phyloP scores from a whole-genome alignment of 2,329 filamentous ascomycete genomes.

The Curvularia sp. region DNA sequence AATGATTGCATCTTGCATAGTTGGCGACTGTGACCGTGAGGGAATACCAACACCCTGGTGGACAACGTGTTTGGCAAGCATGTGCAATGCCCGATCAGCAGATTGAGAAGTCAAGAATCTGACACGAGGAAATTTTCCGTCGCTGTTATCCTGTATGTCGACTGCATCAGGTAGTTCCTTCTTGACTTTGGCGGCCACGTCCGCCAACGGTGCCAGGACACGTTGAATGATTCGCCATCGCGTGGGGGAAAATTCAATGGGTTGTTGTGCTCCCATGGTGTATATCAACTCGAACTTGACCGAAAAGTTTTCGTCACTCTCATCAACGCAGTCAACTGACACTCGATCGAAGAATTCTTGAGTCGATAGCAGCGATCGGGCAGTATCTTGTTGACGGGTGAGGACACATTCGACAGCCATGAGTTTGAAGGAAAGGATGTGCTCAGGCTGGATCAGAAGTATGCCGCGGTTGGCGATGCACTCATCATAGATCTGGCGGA shows the following conservation, averaged over 20 bases:
- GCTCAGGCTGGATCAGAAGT: conserved; percentile 68
- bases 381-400: conserved; percentile 37
- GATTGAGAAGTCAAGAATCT: conserved; percentile 58
- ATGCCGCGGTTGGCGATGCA: conserved; percentile 63
- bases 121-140: conserved; percentile 57
- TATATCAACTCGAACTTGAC: conserved; percentile 69
- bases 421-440: conserved; percentile 69
- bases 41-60: conserved; percentile 57
- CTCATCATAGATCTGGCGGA: conserved; percentile 53
- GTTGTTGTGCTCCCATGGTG: conserved; percentile 62
- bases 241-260: conserved; percentile 61
- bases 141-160: conserved; percentile 50
- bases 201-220: conserved; percentile 57
- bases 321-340: conserved; percentile 67
- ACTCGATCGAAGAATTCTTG: conserved; percentile 57
- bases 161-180: conserved; percentile 50
- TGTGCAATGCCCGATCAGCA: conserved; percentile 29
- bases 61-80: conserved; percentile 52
- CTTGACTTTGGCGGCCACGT: conserved; percentile 43
- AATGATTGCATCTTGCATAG: conserved; percentile 44
- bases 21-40: conserved; percentile 47
- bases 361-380: conserved; percentile 48
- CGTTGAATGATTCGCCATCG: conserved; percentile 66
- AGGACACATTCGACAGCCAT: conserved; percentile 64
- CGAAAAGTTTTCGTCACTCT: conserved; percentile 70